These are phyloP conservation scores for Collybia sordida DNA, from an alignment of 768 basidiomycete species.

Conservation along the genomic window DNA sequence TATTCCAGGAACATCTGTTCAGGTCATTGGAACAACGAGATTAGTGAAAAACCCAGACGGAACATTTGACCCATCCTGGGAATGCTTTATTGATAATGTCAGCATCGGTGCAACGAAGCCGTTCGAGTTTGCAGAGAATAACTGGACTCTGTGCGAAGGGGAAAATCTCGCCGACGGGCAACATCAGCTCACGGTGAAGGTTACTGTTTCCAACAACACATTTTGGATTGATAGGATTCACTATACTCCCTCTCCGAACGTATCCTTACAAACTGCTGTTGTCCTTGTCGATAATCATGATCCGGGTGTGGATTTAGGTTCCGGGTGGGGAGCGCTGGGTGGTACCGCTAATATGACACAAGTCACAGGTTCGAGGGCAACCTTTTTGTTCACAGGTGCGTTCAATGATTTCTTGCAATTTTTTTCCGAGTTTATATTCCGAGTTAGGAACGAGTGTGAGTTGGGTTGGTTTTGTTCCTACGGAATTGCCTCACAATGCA, in stretches of 20 bases:
- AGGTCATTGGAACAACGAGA: neutral
- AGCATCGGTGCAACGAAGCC: constrained; percentile 15
- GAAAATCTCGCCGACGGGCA: constrained; percentile 17
- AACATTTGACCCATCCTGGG: constrained; percentile 18
- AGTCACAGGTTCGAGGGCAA: constrained; percentile 13
- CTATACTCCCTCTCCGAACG: constrained; percentile 5
- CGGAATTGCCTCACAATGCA: constrained; percentile 10
- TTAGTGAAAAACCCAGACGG: neutral
- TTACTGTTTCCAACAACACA: constrained; percentile 1
- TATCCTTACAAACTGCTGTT: constrained; percentile 11
- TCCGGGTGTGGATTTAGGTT: constrained; percentile 16
- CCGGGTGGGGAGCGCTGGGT: constrained; percentile 16
- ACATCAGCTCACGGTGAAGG: constrained; percentile 23
- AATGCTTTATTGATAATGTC: constrained; percentile 20
- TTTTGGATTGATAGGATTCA: constrained; percentile 6
- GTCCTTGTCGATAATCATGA: constrained; percentile 17
- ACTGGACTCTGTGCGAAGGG: constrained; percentile 21
- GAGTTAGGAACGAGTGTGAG: constrained; percentile 22
- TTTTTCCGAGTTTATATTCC: neutral
- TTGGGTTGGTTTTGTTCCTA: constrained; percentile 21
- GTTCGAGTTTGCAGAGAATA: constrained; percentile 20
- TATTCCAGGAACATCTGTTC: constrained; percentile 1
- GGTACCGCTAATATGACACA: constrained; percentile 14
- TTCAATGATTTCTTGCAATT: neutral
- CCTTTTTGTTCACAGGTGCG: constrained; percentile 22